Evolutionary conservation across 768 basidiomycete species (phyloP).

Genomic region (Lactarius hengduanensis): DNA sequence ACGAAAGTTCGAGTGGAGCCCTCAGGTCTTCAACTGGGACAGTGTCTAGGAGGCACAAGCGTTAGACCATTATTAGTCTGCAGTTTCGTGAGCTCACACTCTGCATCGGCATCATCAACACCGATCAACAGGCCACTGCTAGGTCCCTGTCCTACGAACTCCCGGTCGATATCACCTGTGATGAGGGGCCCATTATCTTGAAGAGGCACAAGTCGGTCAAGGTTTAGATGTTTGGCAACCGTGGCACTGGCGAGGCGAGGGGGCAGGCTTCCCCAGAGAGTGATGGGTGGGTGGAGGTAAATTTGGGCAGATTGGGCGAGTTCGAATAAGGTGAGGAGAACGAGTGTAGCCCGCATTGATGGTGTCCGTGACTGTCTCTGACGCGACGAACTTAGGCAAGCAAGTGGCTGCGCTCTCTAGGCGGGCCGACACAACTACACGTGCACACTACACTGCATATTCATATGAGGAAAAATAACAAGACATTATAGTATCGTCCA

Average conservation of each 20-base stretch:
- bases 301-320: constrained; percentile 25
- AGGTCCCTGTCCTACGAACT: constrained; percentile 57
- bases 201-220: constrained; percentile 61
- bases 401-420: neutral
- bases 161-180: constrained; percentile 33
- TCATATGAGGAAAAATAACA: neutral
- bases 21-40: constrained; percentile 48
- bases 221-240: constrained; percentile 67
- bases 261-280: neutral
- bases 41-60: constrained; percentile 43
- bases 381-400: neutral
- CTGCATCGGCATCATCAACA: constrained; percentile 52
- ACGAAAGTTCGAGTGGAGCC: constrained; percentile 47
- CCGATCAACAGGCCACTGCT: constrained; percentile 54
- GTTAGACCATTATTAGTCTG: constrained; percentile 1
- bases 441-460: neutral
- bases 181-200: constrained; percentile 37
- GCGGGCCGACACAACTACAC: neutral
- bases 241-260: constrained; percentile 47
- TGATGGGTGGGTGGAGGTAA: constrained; percentile 20
- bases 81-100: constrained; percentile 43
- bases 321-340: constrained; percentile 15
- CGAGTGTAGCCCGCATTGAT: constrained; percentile 20
- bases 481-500: neutral
- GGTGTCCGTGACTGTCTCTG: neutral